phyloP scores from a whole-genome alignment of 495 filamentous ascomycete genomes.

The Beverwykella pulmonaria region DNA sequence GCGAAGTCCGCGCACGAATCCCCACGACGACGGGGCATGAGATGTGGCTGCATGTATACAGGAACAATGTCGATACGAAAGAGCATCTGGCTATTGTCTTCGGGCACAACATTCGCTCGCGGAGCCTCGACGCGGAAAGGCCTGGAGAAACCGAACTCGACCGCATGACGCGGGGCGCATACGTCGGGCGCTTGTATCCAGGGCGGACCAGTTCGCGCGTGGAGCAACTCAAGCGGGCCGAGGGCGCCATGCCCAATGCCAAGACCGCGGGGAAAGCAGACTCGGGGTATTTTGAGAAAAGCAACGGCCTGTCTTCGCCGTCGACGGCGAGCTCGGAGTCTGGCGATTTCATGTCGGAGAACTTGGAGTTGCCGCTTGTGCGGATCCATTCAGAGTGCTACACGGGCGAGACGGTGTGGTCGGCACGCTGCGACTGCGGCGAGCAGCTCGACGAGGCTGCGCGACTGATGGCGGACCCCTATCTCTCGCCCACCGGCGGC shows the following conservation, averaged over 20 bases:
- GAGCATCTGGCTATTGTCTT: slow-evolving; percentile 99
- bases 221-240: slow-evolving; percentile 52
- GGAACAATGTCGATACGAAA: slow-evolving; percentile 89
- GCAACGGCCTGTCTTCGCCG: slow-evolving; percentile 3
- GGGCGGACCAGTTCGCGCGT: slow-evolving; percentile 67
- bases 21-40: slow-evolving; percentile 76
- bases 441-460: slow-evolving; percentile 98
- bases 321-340: slow-evolving; percentile 19
- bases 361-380: slow-evolving; percentile 64
- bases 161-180: slow-evolving; percentile 92
- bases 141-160: slow-evolving; percentile 95
- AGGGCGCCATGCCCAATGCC: slow-evolving; percentile 21
- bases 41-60: slow-evolving; percentile 96
- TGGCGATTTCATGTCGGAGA: slow-evolving; percentile 8
- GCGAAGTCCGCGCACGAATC: slow-evolving; percentile 51
- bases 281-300: neutral
- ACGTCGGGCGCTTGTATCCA: slow-evolving; percentile 83
- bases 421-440: slow-evolving; percentile 94
- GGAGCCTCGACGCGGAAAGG: slow-evolving; percentile 73
- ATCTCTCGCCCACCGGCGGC: slow-evolving; percentile 66
- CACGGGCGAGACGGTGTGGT: slow-evolving; percentile 98
- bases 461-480: slow-evolving; percentile 82
- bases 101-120: slow-evolving; percentile 77
- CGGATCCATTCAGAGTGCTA: slow-evolving; percentile 98
- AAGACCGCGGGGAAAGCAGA: neutral